Conservation (phyloP, 1,284 basidiomycete genomes). For the Ceraceosorus bombacis region DNA sequence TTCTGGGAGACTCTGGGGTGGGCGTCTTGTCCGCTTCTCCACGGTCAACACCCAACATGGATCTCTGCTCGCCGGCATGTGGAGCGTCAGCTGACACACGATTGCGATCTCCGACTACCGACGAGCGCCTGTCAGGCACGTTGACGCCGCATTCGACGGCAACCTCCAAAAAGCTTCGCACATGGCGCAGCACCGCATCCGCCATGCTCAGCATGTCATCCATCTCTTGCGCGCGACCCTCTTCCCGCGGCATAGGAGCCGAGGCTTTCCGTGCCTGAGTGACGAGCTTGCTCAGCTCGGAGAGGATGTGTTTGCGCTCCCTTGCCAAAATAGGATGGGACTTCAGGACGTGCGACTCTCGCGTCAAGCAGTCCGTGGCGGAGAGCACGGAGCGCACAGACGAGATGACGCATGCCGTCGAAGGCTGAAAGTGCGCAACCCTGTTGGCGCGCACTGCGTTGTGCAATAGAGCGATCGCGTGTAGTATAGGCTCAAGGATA, state of each 20-base stretch:
- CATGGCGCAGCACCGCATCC: conserved; percentile 51
- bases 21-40: conserved; percentile 36
- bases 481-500: conserved; percentile 57
- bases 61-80: background rate
- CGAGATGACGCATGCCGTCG: conserved; percentile 72
- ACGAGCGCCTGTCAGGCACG: conserved; percentile 55
- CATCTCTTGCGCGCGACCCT: conserved; percentile 43
- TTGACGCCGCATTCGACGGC: conserved; percentile 72
- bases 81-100: conserved; percentile 9
- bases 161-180: conserved; percentile 55
- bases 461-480: conserved; percentile 76
- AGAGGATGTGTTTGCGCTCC: conserved; percentile 73
- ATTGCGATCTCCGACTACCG: conserved; percentile 36
- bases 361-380: conserved; percentile 74
- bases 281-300: conserved; percentile 74
- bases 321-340: conserved; percentile 63
- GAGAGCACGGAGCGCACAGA: conserved; percentile 83
- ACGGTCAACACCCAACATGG: background rate
- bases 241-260: conserved; percentile 28
- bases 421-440: conserved; percentile 63
- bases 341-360: conserved; percentile 67
- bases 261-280: conserved; percentile 70
- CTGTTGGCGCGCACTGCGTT: conserved; percentile 70
- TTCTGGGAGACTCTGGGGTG: conserved; percentile 24
- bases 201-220: conserved; percentile 51